phyloP scores from a whole-genome alignment of 2,329 filamentous ascomycete genomes.

The Ophiosphaerella herpotricha region DNA sequence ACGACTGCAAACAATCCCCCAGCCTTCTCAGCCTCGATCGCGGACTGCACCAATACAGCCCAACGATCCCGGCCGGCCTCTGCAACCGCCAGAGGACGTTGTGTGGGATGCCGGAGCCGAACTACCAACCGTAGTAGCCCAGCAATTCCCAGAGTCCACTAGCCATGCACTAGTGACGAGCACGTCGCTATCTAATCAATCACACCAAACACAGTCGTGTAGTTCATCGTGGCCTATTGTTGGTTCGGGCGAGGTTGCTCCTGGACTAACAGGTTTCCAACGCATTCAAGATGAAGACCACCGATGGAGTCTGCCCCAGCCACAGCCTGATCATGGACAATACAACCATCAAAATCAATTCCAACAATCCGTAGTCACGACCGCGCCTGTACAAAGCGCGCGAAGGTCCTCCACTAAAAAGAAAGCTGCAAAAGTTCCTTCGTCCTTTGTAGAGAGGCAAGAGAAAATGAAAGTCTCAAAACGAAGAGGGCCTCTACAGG shows the following conservation, averaged over 20 bases:
- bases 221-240: conserved; percentile 23
- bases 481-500: conserved; percentile 34
- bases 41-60: conserved; percentile 19
- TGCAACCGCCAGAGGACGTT: conserved; percentile 16
- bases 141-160: conserved; percentile 20
- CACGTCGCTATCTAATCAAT: conserved; percentile 12
- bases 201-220: conserved; percentile 14
- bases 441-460: conserved; percentile 39
- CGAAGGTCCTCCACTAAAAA: conserved; percentile 26
- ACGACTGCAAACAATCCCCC: conserved; percentile 26
- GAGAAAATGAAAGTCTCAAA: conserved; percentile 41
- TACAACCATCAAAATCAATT: conserved; percentile 14
- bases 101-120: conserved; percentile 19
- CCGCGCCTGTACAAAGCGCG: conserved; percentile 7
- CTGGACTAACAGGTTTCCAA: conserved; percentile 19
- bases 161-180: conserved; percentile 15
- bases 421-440: conserved; percentile 35
- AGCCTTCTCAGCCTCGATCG: conserved; percentile 21
- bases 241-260: conserved; percentile 6
- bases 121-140: conserved; percentile 13
- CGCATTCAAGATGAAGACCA: conserved; percentile 17
- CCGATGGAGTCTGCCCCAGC: conserved; percentile 22
- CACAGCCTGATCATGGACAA: conserved; percentile 14
- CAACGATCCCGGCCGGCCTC: conserved; percentile 17
- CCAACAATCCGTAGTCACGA: conserved; percentile 9